Evolutionary conservation across 305 asterid genomes (phyloP).

Genomic region (Plantago coronopus): DNA sequence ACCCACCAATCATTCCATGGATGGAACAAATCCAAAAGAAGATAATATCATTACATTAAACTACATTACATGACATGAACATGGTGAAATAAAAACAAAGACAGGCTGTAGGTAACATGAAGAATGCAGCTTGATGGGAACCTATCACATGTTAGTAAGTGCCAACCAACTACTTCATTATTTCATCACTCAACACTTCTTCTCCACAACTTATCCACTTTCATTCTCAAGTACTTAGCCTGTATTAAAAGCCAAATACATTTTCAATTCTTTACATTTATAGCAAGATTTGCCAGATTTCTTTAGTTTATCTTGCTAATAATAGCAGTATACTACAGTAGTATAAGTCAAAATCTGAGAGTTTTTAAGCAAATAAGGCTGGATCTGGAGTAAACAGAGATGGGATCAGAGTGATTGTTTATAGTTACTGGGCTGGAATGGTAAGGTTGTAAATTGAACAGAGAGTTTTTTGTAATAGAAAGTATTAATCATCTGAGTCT

Average conservation of each 20-base stretch:
- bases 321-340: no score
- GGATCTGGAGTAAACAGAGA: background rate
- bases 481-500: no score
- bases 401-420: no score
- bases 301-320: background rate
- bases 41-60: no score
- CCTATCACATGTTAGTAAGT: background rate
- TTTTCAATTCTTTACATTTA: background rate
- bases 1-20: no score
- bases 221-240: background rate
- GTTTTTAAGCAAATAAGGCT: background rate
- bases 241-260: background rate
- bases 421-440: no score
- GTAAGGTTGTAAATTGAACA: no score
- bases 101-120: slow-evolving; percentile 14
- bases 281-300: background rate
- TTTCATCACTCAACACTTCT: background rate
- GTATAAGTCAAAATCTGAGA: background rate
- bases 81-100: slow-evolving; percentile 1
- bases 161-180: slow-evolving; percentile 1
- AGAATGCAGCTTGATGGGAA: background rate
- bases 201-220: slow-evolving; percentile 6
- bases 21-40: no score
- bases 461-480: no score
- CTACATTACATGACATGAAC: no score